These are phyloP conservation scores for Hypoxylon sp. DNA, from an alignment of 2,329 filamentous ascomycete genomes.

Conservation along the genomic window DNA sequence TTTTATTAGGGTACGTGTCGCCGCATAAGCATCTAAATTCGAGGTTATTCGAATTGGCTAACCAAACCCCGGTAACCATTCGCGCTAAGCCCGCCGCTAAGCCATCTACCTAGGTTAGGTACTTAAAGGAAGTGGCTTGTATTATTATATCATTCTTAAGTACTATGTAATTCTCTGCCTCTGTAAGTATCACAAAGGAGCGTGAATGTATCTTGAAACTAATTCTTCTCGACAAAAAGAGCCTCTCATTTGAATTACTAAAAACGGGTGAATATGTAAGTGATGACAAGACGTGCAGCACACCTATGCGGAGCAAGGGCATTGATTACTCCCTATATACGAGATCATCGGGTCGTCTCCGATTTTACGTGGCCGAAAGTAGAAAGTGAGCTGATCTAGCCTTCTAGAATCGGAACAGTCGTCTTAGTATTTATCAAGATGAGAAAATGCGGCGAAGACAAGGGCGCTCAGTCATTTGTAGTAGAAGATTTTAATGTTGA, in stretches of 20 bases:
- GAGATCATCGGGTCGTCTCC: constrained; percentile 20
- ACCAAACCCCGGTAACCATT: background rate
- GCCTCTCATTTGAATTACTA: background rate
- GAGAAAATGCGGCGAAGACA: too few species aligned
- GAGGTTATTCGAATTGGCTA: background rate
- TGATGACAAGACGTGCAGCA: background rate
- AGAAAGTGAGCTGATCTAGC: constrained; percentile 1
- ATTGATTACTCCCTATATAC: background rate
- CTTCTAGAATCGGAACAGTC: too few species aligned
- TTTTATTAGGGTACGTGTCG: background rate
- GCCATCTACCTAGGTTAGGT: too few species aligned
- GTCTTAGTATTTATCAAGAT: background rate
- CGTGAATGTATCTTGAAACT: too few species aligned
- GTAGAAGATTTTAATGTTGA: too few species aligned
- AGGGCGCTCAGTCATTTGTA: too few species aligned
- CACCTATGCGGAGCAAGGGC: background rate
- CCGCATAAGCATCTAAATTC: background rate
- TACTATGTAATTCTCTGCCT: too few species aligned
- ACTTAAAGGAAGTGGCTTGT: too few species aligned
- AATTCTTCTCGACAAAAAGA: background rate
- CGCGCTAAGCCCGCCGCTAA: background rate
- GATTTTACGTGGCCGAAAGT: constrained; percentile 16
- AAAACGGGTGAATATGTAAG: background rate
- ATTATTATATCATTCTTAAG: too few species aligned
- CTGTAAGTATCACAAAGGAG: background rate